phyloP scores from a whole-genome alignment of 805 yeast genomes.

The Lipomyces lipofer region DNA sequence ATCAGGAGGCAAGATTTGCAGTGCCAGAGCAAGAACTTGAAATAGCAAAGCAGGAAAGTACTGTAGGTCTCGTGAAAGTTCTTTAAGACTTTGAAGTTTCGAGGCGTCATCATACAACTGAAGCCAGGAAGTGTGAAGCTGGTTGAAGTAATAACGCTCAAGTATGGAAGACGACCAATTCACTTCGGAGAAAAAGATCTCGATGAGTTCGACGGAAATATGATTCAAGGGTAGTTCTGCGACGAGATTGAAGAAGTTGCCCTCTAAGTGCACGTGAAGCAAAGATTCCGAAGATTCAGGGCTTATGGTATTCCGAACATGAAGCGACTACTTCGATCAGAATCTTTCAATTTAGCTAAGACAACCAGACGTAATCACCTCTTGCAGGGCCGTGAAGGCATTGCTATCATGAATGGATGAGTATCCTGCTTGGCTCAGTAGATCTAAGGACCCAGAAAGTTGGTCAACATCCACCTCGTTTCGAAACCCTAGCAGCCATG shows the following conservation, averaged over 20 bases:
- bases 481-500: neutral
- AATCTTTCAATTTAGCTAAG: constrained; percentile 1
- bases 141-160: neutral
- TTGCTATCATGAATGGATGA: neutral
- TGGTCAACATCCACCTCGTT: constrained; percentile 1
- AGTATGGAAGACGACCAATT: neutral
- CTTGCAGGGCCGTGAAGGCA: neutral
- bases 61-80: neutral
- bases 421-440: neutral
- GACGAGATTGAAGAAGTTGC: constrained; percentile 1
- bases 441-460: neutral
- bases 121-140: neutral
- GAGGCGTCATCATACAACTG: neutral
- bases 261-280: neutral
- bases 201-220: neutral
- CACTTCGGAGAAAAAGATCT: neutral
- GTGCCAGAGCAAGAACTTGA: constrained; percentile 2
- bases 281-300: neutral
- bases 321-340: neutral
- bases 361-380: neutral
- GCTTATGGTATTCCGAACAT: neutral
- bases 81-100: neutral
- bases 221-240: neutral
- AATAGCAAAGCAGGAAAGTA: neutral
- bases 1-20: neutral